Evolutionary conservation across 2,329 filamentous ascomycete genomes (phyloP), one percentile per base, ranked within the genome.

Genomic region (Arthrobotrys iridis): DNA sequence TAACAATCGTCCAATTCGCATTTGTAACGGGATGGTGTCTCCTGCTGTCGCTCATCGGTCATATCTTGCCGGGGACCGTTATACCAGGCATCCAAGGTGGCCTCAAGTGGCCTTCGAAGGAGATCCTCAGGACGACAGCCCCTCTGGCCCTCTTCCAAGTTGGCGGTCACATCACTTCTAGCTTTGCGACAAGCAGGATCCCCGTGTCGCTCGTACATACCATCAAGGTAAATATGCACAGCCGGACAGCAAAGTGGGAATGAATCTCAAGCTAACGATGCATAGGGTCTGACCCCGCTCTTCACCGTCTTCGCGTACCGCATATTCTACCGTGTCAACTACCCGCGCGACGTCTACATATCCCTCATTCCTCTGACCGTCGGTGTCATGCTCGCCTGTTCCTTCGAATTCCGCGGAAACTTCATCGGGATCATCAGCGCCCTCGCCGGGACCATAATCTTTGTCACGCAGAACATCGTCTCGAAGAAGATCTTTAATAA

Each of bases 401-500:
- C 94, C 0, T 92, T 93, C 10, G 93, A 93, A 80, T 93, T 96
- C 79, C 90, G 89, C 20, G 94, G 92, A 28, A 93, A 99, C 80
- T 87, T 97, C 77, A 87, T 95, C 59, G 95, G 95, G n/a, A 91
- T 99, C 15, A 80, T 94, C 8, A 94, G 93, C 80, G 93, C 95
- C 2, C 90, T 99, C 37, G 85, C 92, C 33, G 93, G 93, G n/a
- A 93, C 95, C 5, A 85, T 98, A 66, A 91, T 98, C 77, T 99
- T 99, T 81, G 95, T 99, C 35, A 95, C 93, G 0, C 95, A 99
- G 81, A 99, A 99, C 81, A 99, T 99, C 68, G 96, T 97, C 78
- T 98, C 94, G 18, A 99, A 99, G 83, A 92, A 93, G 78, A 88
- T 99, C 7, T 99, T 99, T 85, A 99, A 97, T 82, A 93, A 97